Conservation (phyloP, 768 basidiomycete genomes). For the Leccinum rimulosum region DNA sequence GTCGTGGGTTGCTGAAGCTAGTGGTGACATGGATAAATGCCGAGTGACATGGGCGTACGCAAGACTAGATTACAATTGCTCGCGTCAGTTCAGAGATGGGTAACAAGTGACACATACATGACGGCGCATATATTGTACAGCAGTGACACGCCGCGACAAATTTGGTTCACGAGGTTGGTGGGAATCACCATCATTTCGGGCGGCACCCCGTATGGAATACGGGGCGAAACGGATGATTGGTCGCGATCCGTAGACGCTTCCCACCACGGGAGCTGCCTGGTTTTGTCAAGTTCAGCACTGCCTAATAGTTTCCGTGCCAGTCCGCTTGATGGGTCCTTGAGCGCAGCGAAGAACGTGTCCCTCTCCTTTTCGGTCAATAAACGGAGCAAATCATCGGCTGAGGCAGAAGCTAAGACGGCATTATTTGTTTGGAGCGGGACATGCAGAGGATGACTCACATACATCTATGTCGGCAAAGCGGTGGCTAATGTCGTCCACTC, state of each 20-base stretch:
- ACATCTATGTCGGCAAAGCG: conserved; percentile 60
- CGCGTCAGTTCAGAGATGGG: neutral
- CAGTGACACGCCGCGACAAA: conserved; percentile 41
- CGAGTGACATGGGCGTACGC: conserved; percentile 69
- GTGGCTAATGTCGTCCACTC: conserved; percentile 43
- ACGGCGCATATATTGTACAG: conserved; percentile 69
- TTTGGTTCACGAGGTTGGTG: conserved; percentile 39
- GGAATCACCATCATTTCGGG: conserved; percentile 51
- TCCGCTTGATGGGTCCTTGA: conserved; percentile 62
- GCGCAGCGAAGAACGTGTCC: conserved; percentile 53
- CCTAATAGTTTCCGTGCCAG: conserved; percentile 58
- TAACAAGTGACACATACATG: conserved; percentile 45
- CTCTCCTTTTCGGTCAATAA: conserved; percentile 60
- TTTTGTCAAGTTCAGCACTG: conserved; percentile 51
- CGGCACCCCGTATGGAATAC: conserved; percentile 32
- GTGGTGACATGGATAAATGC: conserved; percentile 55
- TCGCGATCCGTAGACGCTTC: conserved; percentile 30
- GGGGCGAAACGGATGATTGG: neutral
- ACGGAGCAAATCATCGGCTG: conserved; percentile 58
- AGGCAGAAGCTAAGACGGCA: conserved; percentile 44
- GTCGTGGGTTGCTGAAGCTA: conserved; percentile 42
- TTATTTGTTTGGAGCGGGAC: neutral
- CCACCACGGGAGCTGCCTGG: conserved; percentile 75
- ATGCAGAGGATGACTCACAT: conserved; percentile 39
- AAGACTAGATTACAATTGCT: conserved; percentile 41